Conservation (phyloP, 2,329 filamentous ascomycete genomes). For the Cladosporium austrohemisphaericum region DNA sequence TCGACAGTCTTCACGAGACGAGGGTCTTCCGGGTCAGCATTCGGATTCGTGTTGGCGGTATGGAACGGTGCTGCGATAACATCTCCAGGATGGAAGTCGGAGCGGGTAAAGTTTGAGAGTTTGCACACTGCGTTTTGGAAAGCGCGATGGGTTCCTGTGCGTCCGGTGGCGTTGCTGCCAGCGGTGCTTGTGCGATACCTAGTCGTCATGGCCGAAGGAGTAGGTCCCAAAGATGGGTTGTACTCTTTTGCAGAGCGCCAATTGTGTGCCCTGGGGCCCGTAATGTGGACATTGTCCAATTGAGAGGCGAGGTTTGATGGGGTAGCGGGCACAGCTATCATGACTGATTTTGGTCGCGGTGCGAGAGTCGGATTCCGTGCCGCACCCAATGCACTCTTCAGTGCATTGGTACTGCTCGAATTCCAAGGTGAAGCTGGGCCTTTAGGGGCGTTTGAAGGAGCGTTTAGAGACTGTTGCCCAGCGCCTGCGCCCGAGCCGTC, state of each 20-base stretch:
- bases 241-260: not conserved
- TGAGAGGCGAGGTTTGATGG: not conserved
- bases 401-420: not conserved
- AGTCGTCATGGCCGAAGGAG: constrained; percentile 8
- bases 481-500: not conserved
- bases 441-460: not conserved
- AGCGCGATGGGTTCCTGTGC: not conserved
- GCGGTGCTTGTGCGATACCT: not conserved
- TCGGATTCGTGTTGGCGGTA: constrained; percentile 18
- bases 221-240: constrained; percentile 15
- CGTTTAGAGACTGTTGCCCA: not conserved
- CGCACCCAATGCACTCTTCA: not conserved
- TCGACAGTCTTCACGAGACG: constrained; percentile 10
- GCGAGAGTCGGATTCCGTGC: not conserved
- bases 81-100: constrained; percentile 18
- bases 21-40: constrained; percentile 1
- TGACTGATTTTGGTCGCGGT: not conserved
- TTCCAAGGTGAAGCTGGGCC: not conserved
- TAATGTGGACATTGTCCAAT: not conserved
- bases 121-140: not conserved
- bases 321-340: not conserved
- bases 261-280: not conserved
- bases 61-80: constrained; percentile 22
- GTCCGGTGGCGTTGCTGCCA: not conserved
- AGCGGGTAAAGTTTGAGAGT: constrained; percentile 9